Conservation (phyloP, 371 early-diverging fungal genomes). For the Mucor racemosus region DNA sequence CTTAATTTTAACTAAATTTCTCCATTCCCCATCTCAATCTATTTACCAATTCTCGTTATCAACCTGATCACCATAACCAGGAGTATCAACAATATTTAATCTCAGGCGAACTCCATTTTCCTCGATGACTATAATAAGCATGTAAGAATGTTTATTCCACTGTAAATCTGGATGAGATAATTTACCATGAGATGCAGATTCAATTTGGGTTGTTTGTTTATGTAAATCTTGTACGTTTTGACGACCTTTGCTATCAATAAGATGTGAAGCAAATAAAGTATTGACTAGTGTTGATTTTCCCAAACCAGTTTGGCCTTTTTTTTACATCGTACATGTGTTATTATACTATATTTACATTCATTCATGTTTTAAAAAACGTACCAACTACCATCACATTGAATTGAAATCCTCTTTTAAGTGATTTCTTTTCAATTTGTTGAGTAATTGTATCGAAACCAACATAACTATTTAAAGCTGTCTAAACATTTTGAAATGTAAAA, state of each 20-base stretch:
- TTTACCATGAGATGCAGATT: slow-evolving; percentile 79
- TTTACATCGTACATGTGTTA: too few relatives aligned
- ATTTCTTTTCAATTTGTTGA: slow-evolving; percentile 90
- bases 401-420: slow-evolving; percentile 92
- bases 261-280: slow-evolving; percentile 88
- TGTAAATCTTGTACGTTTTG: slow-evolving; percentile 71
- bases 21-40: neutral
- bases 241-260: slow-evolving; percentile 86
- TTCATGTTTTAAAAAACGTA: slow-evolving; percentile 21
- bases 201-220: slow-evolving; percentile 85
- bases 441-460: slow-evolving; percentile 97
- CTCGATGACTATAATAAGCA: slow-evolving; percentile 60
- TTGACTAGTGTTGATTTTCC: slow-evolving; percentile 99
- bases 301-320: slow-evolving; percentile 91
- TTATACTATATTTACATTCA: neutral
- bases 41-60: slow-evolving; percentile 88
- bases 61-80: slow-evolving; percentile 82
- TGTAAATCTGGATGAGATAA: neutral
- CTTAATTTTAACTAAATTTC: neutral
- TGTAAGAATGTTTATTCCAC: slow-evolving; percentile 1
- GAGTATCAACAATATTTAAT: slow-evolving; percentile 85
- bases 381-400: slow-evolving; percentile 96
- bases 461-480: slow-evolving; percentile 74
- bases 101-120: slow-evolving; percentile 85
- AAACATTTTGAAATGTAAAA: neutral